Percentiles rank a stretch among this genome's conserved stretches.
These are phyloP conservation scores for Colletotrichum acutatum DNA, from an alignment of 2,329 filamentous ascomycete species.

Conservation along the genomic window DNA sequence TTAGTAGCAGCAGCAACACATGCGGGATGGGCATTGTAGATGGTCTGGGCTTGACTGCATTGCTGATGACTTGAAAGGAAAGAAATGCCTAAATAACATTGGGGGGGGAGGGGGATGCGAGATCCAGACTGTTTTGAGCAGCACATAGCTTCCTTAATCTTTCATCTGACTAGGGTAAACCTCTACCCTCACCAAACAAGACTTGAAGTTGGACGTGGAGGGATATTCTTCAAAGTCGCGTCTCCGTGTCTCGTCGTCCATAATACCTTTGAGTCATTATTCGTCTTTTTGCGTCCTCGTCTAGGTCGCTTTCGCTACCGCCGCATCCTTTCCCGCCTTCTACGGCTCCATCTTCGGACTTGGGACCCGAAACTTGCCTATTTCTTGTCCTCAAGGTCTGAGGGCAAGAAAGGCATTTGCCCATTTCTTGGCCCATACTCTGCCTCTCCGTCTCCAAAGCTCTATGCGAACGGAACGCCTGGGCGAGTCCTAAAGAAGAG, in stretches of 20 bases:
- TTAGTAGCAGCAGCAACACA: slow-evolving; percentile 16
- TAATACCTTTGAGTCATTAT: slow-evolving; percentile 12
- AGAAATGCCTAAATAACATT: slow-evolving; percentile 24
- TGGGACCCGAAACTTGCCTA: slow-evolving; percentile 6
- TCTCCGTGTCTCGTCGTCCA: slow-evolving; percentile 8
- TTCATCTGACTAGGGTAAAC: not conserved
- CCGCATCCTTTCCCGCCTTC: not conserved
- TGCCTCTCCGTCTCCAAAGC: not conserved
- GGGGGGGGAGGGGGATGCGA: not conserved
- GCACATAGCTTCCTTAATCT: not conserved
- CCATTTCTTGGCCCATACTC: not conserved
- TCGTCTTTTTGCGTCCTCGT: slow-evolving; percentile 10
- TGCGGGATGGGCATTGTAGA: slow-evolving; percentile 1
- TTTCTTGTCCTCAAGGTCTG: not conserved
- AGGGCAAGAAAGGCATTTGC: not conserved
- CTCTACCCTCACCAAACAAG: slow-evolving; percentile 20
- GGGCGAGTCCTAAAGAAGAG: not conserved
- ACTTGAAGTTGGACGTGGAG: slow-evolving; percentile 4
- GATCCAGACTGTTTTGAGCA: slow-evolving; percentile 19
- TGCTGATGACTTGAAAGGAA: slow-evolving; percentile 27
- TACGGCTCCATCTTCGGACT: slow-evolving; percentile 22
- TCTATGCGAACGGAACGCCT: slow-evolving; percentile 17
- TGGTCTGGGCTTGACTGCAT: slow-evolving; percentile 12
- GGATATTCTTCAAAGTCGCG: slow-evolving; percentile 27
- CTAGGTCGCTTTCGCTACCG: not conserved